phyloP scores from a whole-genome alignment of 1,139 yeast genomes.

The Hansenula anomala region DNA sequence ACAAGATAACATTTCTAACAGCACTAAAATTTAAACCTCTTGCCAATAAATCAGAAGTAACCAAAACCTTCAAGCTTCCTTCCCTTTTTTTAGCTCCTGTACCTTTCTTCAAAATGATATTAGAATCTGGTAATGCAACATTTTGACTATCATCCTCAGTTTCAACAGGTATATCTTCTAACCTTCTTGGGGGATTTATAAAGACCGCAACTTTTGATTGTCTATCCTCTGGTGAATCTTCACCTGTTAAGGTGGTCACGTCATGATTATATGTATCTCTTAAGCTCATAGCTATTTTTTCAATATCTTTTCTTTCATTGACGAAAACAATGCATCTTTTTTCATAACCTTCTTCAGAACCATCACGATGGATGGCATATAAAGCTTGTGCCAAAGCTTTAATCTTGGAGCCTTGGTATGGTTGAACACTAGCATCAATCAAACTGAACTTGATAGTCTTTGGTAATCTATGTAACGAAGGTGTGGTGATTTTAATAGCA shows the following conservation, averaged over 20 bases:
- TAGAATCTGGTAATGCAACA: constrained; percentile 9
- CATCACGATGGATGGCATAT: constrained; percentile 81
- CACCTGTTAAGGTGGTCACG: constrained; percentile 63
- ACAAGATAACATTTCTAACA: constrained; percentile 74
- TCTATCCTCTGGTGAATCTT: constrained; percentile 56
- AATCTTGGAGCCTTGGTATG: constrained; percentile 78
- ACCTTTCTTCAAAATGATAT: constrained; percentile 20
- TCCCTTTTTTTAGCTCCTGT: constrained; percentile 7
- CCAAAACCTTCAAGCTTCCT: constrained; percentile 50
- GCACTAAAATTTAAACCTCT: constrained; percentile 86
- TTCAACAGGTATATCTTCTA: constrained; percentile 21
- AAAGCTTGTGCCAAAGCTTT: constrained; percentile 86
- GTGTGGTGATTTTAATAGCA: constrained; percentile 68
- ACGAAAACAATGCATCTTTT: constrained; percentile 88
- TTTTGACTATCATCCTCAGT: not conserved
- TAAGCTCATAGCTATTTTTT: constrained; percentile 48
- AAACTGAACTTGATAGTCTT: constrained; percentile 65
- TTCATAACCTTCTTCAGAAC: constrained; percentile 69
- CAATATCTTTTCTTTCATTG: constrained; percentile 64
- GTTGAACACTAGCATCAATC: constrained; percentile 69
- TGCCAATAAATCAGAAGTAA: constrained; percentile 88
- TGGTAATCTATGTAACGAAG: constrained; percentile 80
- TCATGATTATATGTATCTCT: constrained; percentile 51
- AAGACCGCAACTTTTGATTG: constrained; percentile 53
- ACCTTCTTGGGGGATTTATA: constrained; percentile 45